These are phyloP conservation scores for Cucumis melo DNA, from an alignment of 306 rosid genomes.

Conservation along the genomic window DNA sequence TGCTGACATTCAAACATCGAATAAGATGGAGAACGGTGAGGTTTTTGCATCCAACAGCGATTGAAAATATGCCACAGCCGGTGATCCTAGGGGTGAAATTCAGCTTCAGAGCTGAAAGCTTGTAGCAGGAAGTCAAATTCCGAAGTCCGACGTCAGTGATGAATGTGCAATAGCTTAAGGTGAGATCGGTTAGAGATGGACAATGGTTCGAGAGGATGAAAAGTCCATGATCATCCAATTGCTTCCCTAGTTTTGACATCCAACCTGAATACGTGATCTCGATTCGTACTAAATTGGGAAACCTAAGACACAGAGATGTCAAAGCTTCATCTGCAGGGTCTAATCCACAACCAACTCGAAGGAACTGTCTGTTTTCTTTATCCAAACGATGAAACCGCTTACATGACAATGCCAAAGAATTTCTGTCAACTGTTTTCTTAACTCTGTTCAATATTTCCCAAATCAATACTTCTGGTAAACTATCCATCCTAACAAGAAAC, in stretches of 20 bases:
- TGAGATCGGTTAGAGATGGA: conserved; percentile 44
- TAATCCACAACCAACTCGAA: conserved; percentile 77
- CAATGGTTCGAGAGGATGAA: conserved; percentile 41
- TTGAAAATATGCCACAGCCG: conserved; percentile 69
- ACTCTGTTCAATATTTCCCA: conserved; percentile 72
- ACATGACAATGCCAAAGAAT: conserved; percentile 43
- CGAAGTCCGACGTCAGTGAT: conserved; percentile 76
- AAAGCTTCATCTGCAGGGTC: conserved; percentile 77
- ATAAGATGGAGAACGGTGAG: conserved; percentile 65
- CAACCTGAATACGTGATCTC: conserved; percentile 79
- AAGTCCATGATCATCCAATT: conserved; percentile 78
- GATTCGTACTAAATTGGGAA: conserved; percentile 40
- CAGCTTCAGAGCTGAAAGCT: conserved; percentile 55
- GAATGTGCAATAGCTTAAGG: conserved; percentile 69
- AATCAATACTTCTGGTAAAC: conserved; percentile 57
- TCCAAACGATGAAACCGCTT: conserved; percentile 44
- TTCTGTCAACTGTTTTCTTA: conserved; percentile 46
- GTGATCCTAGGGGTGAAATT: conserved; percentile 70
- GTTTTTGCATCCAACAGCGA: conserved; percentile 68
- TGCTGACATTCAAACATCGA: conserved; percentile 67
- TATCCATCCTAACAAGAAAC: conserved; percentile 33
- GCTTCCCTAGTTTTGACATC: conserved; percentile 88
- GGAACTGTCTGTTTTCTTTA: conserved; percentile 48
- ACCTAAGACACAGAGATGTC: conserved; percentile 53
- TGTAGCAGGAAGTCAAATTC: conserved; percentile 46